These are phyloP conservation scores for Pogostemon cablin DNA, from an alignment of 257 asterid genomes.

Conservation along the genomic window DNA sequence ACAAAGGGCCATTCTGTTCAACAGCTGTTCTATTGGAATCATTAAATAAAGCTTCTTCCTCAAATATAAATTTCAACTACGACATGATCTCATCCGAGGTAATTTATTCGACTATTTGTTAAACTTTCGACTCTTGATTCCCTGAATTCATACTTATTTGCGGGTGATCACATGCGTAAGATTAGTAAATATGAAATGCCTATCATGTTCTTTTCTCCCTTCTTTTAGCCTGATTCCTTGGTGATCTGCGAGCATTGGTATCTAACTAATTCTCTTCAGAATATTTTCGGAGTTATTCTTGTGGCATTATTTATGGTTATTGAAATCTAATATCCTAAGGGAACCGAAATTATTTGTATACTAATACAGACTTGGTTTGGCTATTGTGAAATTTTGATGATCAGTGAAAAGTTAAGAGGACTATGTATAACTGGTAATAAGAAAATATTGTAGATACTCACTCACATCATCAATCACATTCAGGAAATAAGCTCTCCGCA, in stretches of 20 bases:
- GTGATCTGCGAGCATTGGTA: neutral
- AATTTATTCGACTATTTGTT: constrained; percentile 24
- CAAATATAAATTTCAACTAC: constrained; percentile 41
- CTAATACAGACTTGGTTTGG: constrained; percentile 10
- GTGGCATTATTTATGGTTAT: neutral
- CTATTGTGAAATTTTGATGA: constrained; percentile 4
- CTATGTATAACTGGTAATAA: neutral
- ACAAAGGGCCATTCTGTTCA: constrained; percentile 35
- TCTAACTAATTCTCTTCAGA: constrained; percentile 2
- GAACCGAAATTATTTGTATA: too few species aligned
- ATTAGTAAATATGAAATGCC: neutral
- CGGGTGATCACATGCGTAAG: constrained; percentile 8
- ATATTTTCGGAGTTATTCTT: constrained; percentile 1
- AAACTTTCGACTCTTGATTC: constrained; percentile 10
- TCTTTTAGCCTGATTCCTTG: constrained; percentile 12
- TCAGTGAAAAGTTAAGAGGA: constrained; percentile 14
- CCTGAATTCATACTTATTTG: constrained; percentile 24
- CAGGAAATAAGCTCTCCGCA: too few species aligned
- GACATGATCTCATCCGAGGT: constrained; percentile 58
- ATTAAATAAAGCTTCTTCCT: constrained; percentile 41
- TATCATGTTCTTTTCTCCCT: constrained; percentile 7
- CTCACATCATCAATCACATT: too few species aligned
- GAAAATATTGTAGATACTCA: neutral
- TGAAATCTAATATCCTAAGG: too few species aligned
- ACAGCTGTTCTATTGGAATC: constrained; percentile 40